A percentile compares a stretch with the other conserved stretches of the same genome.
Conservation (phyloP, 768 basidiomycete species). For the Hericium coralloides region DNA sequence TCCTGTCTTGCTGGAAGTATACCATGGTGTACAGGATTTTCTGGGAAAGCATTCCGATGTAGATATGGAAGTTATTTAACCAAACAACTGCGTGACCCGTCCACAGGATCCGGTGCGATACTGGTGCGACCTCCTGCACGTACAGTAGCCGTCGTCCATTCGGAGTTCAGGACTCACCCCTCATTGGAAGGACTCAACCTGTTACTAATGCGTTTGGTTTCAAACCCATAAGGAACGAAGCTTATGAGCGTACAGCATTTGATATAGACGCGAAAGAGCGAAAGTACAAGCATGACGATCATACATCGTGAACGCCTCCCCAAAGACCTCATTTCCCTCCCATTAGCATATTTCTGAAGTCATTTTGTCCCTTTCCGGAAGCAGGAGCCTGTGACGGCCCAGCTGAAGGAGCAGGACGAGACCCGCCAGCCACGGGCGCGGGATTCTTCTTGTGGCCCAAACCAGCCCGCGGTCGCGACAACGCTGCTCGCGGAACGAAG, state of each 20-base stretch:
- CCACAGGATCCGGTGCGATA: no score
- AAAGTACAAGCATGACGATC: neutral
- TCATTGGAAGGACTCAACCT: no score
- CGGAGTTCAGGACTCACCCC: no score
- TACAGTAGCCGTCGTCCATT: no score
- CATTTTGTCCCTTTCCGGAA: constrained; percentile 61
- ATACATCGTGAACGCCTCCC: neutral
- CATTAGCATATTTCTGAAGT: constrained; percentile 75
- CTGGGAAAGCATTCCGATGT: constrained; percentile 1
- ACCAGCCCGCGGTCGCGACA: constrained; percentile 63
- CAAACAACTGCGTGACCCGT: no score
- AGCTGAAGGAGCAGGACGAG: constrained; percentile 12
- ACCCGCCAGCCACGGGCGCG: constrained; percentile 11
- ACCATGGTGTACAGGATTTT: constrained; percentile 48
- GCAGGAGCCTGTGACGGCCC: constrained; percentile 10
- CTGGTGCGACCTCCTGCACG: no score
- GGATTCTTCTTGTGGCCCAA: constrained; percentile 48
- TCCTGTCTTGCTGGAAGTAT: constrained; percentile 49
- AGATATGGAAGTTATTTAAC: no score
- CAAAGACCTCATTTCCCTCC: constrained; percentile 17
- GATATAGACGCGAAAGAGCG: neutral
- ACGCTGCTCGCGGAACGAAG: constrained; percentile 62
- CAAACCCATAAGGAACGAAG: no score
- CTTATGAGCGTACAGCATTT: no score
- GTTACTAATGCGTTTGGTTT: no score